These are phyloP conservation scores for Kalmusia sp. DNA, from an alignment of 2,329 filamentous ascomycete genomes.

Conservation along the genomic window DNA sequence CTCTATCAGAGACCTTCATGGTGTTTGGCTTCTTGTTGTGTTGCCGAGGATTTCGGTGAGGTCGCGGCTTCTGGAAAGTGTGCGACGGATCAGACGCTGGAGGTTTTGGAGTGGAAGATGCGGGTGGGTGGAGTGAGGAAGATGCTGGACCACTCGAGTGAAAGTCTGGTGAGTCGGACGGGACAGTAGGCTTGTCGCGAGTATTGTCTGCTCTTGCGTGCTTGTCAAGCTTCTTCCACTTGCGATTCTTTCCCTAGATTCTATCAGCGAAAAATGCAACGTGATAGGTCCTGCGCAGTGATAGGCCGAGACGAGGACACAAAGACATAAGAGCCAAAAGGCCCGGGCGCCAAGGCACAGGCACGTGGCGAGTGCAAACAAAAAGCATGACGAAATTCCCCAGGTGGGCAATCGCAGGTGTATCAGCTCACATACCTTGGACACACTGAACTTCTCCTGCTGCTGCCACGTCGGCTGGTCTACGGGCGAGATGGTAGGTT, in stretches of 20 bases:
- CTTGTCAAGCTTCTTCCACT: constrained; percentile 11
- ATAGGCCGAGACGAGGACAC: too few species aligned
- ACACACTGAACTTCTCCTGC: constrained; percentile 13
- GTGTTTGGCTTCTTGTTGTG: background rate
- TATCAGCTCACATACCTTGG: constrained; percentile 24
- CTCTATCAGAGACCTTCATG: constrained; percentile 12
- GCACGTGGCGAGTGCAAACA: too few species aligned
- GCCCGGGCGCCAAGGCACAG: too few species aligned
- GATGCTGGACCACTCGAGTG: constrained; percentile 9
- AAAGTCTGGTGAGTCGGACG: constrained; percentile 2
- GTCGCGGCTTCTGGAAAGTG: background rate
- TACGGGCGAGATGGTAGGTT: background rate
- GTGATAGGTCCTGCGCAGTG: too few species aligned
- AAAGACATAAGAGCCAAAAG: background rate
- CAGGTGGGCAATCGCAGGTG: too few species aligned
- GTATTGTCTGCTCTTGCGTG: background rate
- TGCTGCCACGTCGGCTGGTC: constrained; percentile 30
- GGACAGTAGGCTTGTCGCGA: constrained; percentile 8
- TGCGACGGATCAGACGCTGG: background rate
- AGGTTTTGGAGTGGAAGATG: constrained; percentile 5
- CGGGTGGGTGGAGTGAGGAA: background rate
- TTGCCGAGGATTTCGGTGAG: background rate
- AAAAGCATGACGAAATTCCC: too few species aligned
- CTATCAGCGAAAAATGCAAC: constrained; percentile 13
- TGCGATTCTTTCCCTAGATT: constrained; percentile 1